Evolutionary conservation across 768 basidiomycete species (phyloP).

Genomic region (Cystobasidium tubakii): DNA sequence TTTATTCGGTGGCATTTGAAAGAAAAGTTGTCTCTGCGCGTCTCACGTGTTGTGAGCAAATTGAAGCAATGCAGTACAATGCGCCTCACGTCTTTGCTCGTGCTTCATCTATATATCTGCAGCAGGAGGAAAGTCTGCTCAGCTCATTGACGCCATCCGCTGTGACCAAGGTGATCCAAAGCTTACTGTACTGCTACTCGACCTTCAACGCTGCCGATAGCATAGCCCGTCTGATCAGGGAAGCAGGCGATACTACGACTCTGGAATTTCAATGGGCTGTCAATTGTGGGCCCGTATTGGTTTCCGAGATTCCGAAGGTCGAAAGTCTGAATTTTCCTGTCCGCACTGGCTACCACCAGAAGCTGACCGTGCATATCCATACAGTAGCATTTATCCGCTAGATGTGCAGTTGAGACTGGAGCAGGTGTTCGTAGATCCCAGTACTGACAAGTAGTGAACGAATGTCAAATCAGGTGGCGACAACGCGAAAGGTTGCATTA

Average conservation of each 20-base stretch:
- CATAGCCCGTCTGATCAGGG: constrained; percentile 50
- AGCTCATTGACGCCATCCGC: background rate
- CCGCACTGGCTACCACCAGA: constrained; percentile 79
- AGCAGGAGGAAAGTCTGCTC: background rate
- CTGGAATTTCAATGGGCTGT: constrained; percentile 45
- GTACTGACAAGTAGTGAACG: constrained; percentile 4
- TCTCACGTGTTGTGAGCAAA: background rate
- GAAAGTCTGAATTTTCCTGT: constrained; percentile 82
- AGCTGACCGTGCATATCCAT: constrained; percentile 42
- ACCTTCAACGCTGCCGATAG: constrained; percentile 55
- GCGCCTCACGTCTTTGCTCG: constrained; percentile 10
- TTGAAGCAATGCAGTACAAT: background rate
- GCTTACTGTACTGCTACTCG: constrained; percentile 92
- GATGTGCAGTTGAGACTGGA: background rate
- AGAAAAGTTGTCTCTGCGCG: constrained; percentile 67
- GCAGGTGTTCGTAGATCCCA: constrained; percentile 26
- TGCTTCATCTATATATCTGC: constrained; percentile 39
- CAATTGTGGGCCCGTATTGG: constrained; percentile 33
- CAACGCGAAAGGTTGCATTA: too few relatives aligned
- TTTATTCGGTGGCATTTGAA: constrained; percentile 57
- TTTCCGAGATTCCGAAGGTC: constrained; percentile 75
- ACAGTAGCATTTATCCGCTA: constrained; percentile 25
- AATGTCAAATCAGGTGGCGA: background rate
- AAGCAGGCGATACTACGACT: constrained; percentile 50
- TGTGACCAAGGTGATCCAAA: background rate